These are phyloP conservation scores for Sporobolomyces phaffii DNA, from an alignment of 768 basidiomycete genomes.

Conservation along the genomic window DNA sequence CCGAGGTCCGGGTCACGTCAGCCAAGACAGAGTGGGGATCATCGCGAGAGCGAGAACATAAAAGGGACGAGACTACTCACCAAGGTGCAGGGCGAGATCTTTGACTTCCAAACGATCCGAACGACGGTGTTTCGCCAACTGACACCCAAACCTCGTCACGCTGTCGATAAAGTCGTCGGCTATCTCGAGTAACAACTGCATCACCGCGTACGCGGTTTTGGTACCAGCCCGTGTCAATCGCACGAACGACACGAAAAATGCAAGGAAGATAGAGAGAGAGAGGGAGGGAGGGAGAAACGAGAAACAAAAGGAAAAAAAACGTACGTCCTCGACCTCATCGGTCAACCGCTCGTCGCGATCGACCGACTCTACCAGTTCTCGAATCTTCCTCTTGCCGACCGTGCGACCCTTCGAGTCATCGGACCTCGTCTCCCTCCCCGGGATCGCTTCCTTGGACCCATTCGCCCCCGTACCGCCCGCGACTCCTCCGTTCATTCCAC, in stretches of 20 bases:
- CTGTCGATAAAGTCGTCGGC: constrained; percentile 97
- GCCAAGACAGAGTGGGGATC: neutral
- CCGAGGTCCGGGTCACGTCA: neutral
- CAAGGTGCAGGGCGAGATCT: constrained; percentile 52
- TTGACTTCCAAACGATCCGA: constrained; percentile 83
- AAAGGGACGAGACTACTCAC: neutral
- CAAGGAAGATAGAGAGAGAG: neutral
- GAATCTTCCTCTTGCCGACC: constrained; percentile 59
- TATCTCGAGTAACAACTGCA: constrained; percentile 74
- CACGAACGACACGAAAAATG: neutral
- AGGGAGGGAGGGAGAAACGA: neutral
- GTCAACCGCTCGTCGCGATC: constrained; percentile 87
- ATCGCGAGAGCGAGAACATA: neutral
- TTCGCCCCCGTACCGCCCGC: no score
- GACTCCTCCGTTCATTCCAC: no score
- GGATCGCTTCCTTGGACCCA: constrained; percentile 7
- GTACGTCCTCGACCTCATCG: constrained; percentile 75
- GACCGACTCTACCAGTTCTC: constrained; percentile 80
- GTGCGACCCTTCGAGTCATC: constrained; percentile 64
- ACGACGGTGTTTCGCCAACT: constrained; percentile 83
- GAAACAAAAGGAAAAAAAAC: constrained; percentile 48
- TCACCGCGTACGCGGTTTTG: neutral
- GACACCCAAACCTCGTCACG: constrained; percentile 85
- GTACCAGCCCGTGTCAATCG: neutral
- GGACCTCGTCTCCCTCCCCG: neutral